These are phyloP conservation scores for Chloropicon primus DNA, from an alignment of 139 green algal species.

Conservation along the genomic window DNA sequence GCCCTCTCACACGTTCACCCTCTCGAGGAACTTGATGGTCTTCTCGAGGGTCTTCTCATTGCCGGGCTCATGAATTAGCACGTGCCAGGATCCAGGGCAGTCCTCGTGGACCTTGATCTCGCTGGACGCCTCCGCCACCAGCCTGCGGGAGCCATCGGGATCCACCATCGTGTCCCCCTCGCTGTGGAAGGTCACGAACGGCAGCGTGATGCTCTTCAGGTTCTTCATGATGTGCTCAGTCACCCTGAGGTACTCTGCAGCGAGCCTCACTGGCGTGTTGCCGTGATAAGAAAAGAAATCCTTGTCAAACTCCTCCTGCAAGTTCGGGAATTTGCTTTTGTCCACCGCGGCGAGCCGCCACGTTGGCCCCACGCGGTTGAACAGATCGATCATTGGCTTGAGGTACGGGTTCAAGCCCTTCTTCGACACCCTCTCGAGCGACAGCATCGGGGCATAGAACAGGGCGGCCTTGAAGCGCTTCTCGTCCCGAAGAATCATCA, in stretches of 20 bases:
- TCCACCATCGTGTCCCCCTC: conserved; percentile 50
- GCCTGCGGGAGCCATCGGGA: conserved; percentile 26
- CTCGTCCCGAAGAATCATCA: conserved; percentile 1
- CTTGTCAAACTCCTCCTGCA: conserved; percentile 2
- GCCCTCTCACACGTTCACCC: not conserved
- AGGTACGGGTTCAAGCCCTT: conserved; percentile 46
- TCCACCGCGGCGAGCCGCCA: conserved; percentile 21
- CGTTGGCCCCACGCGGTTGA: conserved; percentile 28
- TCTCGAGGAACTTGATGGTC: conserved; percentile 18
- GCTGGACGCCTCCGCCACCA: not conserved
- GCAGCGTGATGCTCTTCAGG: conserved; percentile 26
- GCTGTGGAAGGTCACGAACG: conserved; percentile 43
- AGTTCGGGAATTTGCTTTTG: conserved; percentile 15
- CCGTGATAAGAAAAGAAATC: conserved; percentile 4
- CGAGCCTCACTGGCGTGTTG: conserved; percentile 1
- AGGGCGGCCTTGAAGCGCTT: conserved; percentile 24
- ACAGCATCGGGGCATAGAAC: conserved; percentile 54
- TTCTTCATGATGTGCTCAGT: conserved; percentile 16
- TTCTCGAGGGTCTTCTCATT: conserved; percentile 29
- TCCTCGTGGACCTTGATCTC: not conserved
- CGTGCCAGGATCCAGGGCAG: conserved; percentile 34
- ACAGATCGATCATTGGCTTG: conserved; percentile 23
- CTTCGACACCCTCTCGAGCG: conserved; percentile 37
- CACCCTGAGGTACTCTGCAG: conserved; percentile 32
- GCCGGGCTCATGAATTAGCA: conserved; percentile 42